Base-by-base conservation (phyloP, 2,329 filamentous ascomycete species). In the Neopestalotiopsis sp. region DNA sequence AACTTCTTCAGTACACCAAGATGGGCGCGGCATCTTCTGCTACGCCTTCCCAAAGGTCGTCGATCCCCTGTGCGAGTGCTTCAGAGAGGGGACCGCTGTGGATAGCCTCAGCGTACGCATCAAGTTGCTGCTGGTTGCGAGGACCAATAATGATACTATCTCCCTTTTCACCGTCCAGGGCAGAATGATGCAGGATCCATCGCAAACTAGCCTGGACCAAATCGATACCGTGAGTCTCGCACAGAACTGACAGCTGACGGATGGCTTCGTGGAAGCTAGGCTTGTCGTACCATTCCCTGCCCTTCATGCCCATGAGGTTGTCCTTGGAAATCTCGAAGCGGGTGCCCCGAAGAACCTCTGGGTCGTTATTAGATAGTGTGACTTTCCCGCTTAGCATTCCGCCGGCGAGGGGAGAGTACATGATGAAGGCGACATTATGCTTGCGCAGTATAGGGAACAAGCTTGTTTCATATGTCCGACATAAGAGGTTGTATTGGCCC, bases 401-500 rank as follows among this genome's bases (percentile, higher is more conserved):
- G 5, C 88, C 89, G 1, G 88, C 89, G 34, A 90, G 81, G 0
- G 89, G 80, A n/a, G 74, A 77, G 72, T 82, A 86, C 12, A 82
- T 83, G 65, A 84, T 82, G 74, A 85, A 82, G 6, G 75, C 57
- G n/a, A 85, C 83, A 13, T 76, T 75, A 32, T 84, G 77, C 67
- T 81, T 77, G 34, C 84, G 80, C 0, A 87, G 79, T 0, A 79
- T 77, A 1, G 84, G 84, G 28, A 86, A 79, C 4, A 86, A 74
- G 0, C 76, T 70, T 0, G 70, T 73, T 67, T 87, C 85, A 1
- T 74, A 68, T 20, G 74, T 74, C 4, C 85, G 79, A 1, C 76
- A 75, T 12, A 82, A 72, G 24, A 80, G 74, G 70, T 80, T 82
- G 77, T 84, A 84, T 64, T 78, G 75, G 64, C 57, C 83, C 72